Evolutionary conservation across 2,329 filamentous ascomycete genomes (phyloP).

Genomic region (Diaporthe velutina): DNA sequence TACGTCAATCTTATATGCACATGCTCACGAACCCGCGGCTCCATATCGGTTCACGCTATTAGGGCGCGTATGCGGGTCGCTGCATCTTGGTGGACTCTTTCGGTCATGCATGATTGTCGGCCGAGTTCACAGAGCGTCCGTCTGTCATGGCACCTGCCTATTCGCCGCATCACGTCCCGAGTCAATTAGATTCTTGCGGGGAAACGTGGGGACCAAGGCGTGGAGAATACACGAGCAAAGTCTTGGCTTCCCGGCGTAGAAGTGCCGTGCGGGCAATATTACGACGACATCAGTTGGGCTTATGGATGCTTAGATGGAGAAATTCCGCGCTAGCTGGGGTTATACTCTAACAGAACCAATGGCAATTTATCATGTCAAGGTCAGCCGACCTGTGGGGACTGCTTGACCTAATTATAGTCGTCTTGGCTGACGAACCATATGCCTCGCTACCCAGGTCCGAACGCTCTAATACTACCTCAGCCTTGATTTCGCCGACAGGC

Average conservation of each 20-base stretch:
- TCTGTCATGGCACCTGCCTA: not conserved
- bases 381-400: conserved; percentile 19
- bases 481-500: not conserved
- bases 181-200: conserved; percentile 8
- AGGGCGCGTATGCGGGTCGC: conserved; percentile 24
- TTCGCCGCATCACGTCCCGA: conserved; percentile 24
- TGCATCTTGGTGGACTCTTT: conserved; percentile 16
- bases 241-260: conserved; percentile 17
- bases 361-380: not conserved
- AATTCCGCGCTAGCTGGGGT: not conserved
- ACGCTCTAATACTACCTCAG: not conserved
- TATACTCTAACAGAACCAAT: not conserved
- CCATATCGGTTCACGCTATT: conserved; percentile 18
- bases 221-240: conserved; percentile 15
- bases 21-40: not conserved
- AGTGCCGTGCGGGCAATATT: not conserved
- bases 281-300: not conserved
- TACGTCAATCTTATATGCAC: not conserved
- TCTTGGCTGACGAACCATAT: conserved; percentile 6
- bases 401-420: not conserved
- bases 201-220: conserved; percentile 10
- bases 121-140: not conserved
- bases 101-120: conserved; percentile 12
- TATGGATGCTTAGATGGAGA: not conserved
- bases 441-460: not conserved